Evolutionary conservation across 164 flowering plant species (phyloP).

Genomic region (Umbilicus rupestris): DNA sequence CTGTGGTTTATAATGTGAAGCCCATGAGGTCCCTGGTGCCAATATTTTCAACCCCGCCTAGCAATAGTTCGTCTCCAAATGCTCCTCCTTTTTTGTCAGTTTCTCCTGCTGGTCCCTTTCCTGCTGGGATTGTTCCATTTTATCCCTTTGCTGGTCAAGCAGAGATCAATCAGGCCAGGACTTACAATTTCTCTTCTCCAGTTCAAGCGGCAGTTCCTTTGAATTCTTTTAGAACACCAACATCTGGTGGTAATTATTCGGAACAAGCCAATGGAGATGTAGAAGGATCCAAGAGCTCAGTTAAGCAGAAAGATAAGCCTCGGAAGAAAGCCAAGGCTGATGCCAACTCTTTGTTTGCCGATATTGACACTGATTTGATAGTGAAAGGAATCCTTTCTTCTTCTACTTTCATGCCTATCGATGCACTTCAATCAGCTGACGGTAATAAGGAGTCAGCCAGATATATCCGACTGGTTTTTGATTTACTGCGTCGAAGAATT

Average conservation of each 20-base stretch:
- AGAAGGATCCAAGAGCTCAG: background rate
- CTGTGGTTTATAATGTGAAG: constrained; percentile 51
- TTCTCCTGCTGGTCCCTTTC: constrained; percentile 52
- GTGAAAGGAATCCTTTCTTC: background rate
- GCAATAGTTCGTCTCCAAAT: constrained; percentile 3
- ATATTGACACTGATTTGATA: background rate
- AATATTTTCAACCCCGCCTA: constrained; percentile 34
- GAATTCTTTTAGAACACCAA: constrained; percentile 23
- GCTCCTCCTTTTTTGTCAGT: constrained; percentile 42
- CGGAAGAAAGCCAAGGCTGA: background rate
- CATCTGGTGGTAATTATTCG: background rate
- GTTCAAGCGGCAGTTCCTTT: constrained; percentile 17
- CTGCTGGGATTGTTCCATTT: constrained; percentile 45
- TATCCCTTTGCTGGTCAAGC: constrained; percentile 38
- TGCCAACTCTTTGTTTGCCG: background rate
- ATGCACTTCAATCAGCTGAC: constrained; percentile 7
- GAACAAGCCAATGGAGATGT: background rate
- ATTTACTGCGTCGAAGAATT: constrained; percentile 31
- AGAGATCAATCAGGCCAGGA: constrained; percentile 9
- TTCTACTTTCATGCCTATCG: background rate
- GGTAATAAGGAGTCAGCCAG: constrained; percentile 31
- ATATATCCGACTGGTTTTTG: constrained; percentile 19
- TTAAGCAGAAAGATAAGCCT: background rate
- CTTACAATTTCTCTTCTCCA: background rate
- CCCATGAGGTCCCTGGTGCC: constrained; percentile 61